Evolutionary conservation across 768 basidiomycete genomes (phyloP).

Genomic region (Rhodosporidiobolus sp.): DNA sequence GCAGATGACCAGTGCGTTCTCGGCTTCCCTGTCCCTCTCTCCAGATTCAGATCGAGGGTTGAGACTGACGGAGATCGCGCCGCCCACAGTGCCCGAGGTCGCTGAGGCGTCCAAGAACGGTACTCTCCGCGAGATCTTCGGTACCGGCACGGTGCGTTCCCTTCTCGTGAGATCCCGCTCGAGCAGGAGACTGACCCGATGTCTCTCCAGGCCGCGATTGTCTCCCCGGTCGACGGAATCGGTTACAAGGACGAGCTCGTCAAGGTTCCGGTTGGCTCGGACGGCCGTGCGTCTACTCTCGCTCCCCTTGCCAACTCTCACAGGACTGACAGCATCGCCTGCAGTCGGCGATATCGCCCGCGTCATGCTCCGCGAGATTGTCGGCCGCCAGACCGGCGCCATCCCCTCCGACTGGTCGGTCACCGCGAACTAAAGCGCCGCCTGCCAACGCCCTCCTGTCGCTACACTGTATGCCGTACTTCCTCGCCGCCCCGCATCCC

Average conservation of each 20-base stretch:
- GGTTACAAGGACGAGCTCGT: slow-evolving; percentile 66
- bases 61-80: not conserved
- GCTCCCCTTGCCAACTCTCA: not conserved
- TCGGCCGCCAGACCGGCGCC: slow-evolving; percentile 58
- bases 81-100: slow-evolving; percentile 53
- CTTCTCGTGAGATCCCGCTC: not conserved
- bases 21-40: not conserved
- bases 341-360: slow-evolving; percentile 60
- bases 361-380: slow-evolving; percentile 67
- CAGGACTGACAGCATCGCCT: not conserved
- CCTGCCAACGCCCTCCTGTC: not conserved
- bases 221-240: slow-evolving; percentile 68
- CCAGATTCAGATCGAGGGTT: too few relatives aligned
- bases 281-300: slow-evolving; percentile 27
- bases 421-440: slow-evolving; percentile 19
- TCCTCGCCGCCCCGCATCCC: too few relatives aligned
- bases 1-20: slow-evolving; percentile 53
- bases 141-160: slow-evolving; percentile 59
- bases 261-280: slow-evolving; percentile 37
- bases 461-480: not conserved
- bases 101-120: slow-evolving; percentile 57
- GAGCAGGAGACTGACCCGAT: slow-evolving; percentile 48
- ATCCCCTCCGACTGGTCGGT: slow-evolving; percentile 40
- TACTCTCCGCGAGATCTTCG: slow-evolving; percentile 73
- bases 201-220: slow-evolving; percentile 60